These are phyloP conservation scores for Phaeotremella fagi DNA, from an alignment of 768 basidiomycete species.

Conservation along the genomic window DNA sequence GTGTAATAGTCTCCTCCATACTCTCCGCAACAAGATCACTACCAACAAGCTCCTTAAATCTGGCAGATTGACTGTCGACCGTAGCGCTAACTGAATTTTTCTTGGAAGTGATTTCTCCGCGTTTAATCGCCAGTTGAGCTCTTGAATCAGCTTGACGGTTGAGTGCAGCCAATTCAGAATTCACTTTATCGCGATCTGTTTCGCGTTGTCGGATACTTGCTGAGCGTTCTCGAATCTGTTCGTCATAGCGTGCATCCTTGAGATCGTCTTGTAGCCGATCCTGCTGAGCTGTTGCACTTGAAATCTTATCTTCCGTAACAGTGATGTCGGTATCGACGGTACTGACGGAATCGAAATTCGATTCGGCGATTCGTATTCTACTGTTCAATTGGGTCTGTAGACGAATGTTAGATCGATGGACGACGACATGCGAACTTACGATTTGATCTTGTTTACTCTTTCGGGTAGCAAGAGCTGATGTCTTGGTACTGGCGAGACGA, in stretches of 20 bases:
- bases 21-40: slow-evolving; percentile 58
- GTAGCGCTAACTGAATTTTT: slow-evolving; percentile 62
- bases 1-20: slow-evolving; percentile 70
- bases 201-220: slow-evolving; percentile 59
- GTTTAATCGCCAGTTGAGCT: slow-evolving; percentile 71
- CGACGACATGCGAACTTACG: slow-evolving; percentile 23
- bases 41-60: slow-evolving; percentile 65
- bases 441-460: slow-evolving; percentile 46
- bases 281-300: slow-evolving; percentile 23
- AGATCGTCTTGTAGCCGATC: slow-evolving; percentile 33
- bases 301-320: slow-evolving; percentile 48
- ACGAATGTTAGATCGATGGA: background rate
- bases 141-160: slow-evolving; percentile 74
- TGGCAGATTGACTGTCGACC: slow-evolving; percentile 61
- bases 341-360: slow-evolving; percentile 45
- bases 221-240: slow-evolving; percentile 33
- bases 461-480: slow-evolving; percentile 50
- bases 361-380: slow-evolving; percentile 39
- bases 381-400: slow-evolving; percentile 36
- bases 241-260: slow-evolving; percentile 39
- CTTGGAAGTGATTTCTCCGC: slow-evolving; percentile 63
- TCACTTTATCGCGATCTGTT: slow-evolving; percentile 64
- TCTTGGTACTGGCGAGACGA: slow-evolving; percentile 53
- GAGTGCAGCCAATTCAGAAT: slow-evolving; percentile 63
- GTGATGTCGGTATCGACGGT: slow-evolving; percentile 54